A percentile compares a stretch with the other conserved stretches of the same genome.
phyloP scores from a whole-genome alignment of 148 eudicot species.

The Amaranthus palmeri region DNA sequence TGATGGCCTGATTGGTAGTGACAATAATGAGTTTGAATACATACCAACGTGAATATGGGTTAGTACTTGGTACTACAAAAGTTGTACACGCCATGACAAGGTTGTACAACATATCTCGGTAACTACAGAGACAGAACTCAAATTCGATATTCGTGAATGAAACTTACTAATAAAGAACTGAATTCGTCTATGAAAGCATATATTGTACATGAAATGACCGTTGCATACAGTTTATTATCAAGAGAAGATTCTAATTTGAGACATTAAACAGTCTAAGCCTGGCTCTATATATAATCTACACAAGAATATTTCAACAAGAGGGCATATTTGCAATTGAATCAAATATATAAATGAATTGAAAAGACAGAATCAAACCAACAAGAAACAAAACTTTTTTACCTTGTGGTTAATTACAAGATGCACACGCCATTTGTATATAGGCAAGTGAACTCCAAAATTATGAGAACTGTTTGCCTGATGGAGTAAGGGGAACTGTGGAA shows the following conservation, averaged over 20 bases:
- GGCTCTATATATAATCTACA: neutral
- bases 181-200: neutral
- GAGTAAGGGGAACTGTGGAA: slow-evolving; percentile 88
- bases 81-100: too few relatives aligned
- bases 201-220: neutral
- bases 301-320: neutral
- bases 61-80: too few relatives aligned
- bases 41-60: too few relatives aligned
- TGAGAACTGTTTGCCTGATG: slow-evolving; percentile 48
- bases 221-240: neutral
- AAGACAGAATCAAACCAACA: slow-evolving; percentile 6
- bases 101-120: too few relatives aligned
- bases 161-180: neutral
- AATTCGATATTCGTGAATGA: too few relatives aligned
- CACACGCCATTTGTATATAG: slow-evolving; percentile 29
- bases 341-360: slow-evolving; percentile 35
- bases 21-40: too few relatives aligned
- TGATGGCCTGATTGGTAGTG: too few relatives aligned
- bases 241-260: neutral
- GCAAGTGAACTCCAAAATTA: slow-evolving; percentile 22
- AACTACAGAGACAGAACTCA: too few relatives aligned
- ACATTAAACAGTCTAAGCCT: neutral
- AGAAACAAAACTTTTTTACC: slow-evolving; percentile 19
- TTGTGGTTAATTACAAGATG: slow-evolving; percentile 31
- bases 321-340: slow-evolving; percentile 34